A percentile compares a stretch with the other conserved stretches of the same genome.
Conservation (phyloP, 2,329 filamentous ascomycete genomes). For the Claviceps sorghi region DNA sequence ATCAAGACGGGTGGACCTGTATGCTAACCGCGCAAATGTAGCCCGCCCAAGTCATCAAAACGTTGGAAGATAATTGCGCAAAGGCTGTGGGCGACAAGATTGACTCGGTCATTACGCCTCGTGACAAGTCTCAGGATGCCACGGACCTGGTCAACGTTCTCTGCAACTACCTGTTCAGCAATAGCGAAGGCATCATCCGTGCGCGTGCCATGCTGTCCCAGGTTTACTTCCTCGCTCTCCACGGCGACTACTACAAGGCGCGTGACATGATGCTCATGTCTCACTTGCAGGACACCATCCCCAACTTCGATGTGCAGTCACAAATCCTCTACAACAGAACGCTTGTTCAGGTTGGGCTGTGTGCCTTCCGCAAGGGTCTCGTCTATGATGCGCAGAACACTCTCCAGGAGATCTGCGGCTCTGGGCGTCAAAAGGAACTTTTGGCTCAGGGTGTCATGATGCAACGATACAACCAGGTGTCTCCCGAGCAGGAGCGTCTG, state of each 20-base stretch:
- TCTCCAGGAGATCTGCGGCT: conserved; percentile 94
- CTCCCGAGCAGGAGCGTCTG: conserved; percentile 91
- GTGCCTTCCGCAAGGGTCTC: conserved; percentile 91
- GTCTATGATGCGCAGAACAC: conserved; percentile 97
- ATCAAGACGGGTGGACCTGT: background rate
- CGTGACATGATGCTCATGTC: conserved; percentile 99
- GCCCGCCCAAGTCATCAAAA: conserved; percentile 82
- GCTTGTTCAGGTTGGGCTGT: conserved; percentile 92
- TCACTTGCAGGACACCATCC: conserved; percentile 92
- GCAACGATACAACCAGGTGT: conserved; percentile 90
- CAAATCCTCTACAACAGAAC: conserved; percentile 99
- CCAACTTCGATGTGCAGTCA: conserved; percentile 89
- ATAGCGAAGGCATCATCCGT: conserved; percentile 91
- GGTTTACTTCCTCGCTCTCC: conserved; percentile 94
- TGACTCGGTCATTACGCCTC: conserved; percentile 70
- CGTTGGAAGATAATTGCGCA: conserved; percentile 90
- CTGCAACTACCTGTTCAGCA: conserved; percentile 85
- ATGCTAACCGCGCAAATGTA: conserved; percentile 17
- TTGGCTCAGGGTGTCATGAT: conserved; percentile 97
- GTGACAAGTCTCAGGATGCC: conserved; percentile 52
- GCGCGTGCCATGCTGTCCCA: conserved; percentile 96
- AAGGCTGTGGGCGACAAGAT: conserved; percentile 56
- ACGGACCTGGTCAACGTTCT: conserved; percentile 67
- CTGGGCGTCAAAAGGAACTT: conserved; percentile 92
- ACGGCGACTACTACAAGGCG: conserved; percentile 95